These are phyloP conservation scores for Plicaturopsis crispa DNA, from an alignment of 768 basidiomycete genomes.

Conservation along the genomic window DNA sequence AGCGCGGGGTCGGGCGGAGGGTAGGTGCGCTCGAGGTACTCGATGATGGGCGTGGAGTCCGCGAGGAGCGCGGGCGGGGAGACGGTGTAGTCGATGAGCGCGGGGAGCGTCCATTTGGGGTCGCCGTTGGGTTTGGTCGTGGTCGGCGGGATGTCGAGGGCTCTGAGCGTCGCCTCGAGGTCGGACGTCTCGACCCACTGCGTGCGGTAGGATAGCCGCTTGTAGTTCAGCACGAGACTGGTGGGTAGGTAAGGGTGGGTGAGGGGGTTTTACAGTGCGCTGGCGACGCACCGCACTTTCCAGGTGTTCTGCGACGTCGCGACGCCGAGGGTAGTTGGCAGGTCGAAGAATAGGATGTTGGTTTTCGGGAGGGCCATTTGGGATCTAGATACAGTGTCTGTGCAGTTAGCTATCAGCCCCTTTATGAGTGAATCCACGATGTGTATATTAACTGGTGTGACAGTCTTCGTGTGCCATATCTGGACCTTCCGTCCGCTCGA, in stretches of 20 bases:
- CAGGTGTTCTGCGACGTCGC: conserved; percentile 9
- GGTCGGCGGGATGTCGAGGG: conserved; percentile 19
- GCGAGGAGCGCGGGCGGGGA: conserved; percentile 17
- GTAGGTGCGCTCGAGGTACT: conserved; percentile 27
- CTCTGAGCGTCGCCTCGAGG: conserved; percentile 17
- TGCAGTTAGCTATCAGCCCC: no score
- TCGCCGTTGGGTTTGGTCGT: conserved; percentile 16
- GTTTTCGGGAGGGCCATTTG: no score
- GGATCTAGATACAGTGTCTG: no score
- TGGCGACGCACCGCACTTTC: conserved; percentile 11
- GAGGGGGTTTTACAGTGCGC: no score
- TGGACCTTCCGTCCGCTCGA: no score
- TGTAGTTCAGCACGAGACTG: no score
- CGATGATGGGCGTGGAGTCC: conserved; percentile 27
- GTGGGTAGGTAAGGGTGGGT: no score
- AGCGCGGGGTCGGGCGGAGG: conserved; percentile 11
- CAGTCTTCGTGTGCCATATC: no score
- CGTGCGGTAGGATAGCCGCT: conserved; percentile 18
- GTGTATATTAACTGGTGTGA: no score
- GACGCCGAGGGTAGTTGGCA: conserved; percentile 4
- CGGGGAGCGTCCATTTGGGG: conserved; percentile 25
- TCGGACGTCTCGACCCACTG: conserved; percentile 18
- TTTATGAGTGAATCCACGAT: no score
- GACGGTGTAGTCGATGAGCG: conserved; percentile 17
- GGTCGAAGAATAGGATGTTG: conserved; percentile 8